These are phyloP conservation scores for Sphenostylis stenocarpa DNA, from an alignment of 306 rosid species.

Conservation along the genomic window DNA sequence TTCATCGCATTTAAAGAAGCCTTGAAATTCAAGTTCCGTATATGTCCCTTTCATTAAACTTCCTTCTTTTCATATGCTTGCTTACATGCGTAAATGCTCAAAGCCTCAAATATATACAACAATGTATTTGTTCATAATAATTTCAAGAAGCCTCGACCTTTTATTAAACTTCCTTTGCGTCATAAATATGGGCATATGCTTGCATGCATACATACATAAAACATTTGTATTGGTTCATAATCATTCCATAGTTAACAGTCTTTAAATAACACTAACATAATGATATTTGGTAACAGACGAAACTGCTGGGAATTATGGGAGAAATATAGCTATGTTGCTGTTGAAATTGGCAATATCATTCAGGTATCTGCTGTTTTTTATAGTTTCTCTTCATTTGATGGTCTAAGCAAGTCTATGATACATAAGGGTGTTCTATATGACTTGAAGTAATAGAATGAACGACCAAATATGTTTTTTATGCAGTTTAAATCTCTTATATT, in stretches of 20 bases:
- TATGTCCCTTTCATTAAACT: constrained; percentile 28
- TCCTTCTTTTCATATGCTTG: constrained; percentile 3
- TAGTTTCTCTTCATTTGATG: constrained; percentile 4
- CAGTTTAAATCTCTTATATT: neutral
- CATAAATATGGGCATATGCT: neutral
- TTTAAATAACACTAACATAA: constrained; percentile 34
- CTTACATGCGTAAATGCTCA: neutral
- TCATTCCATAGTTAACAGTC: constrained; percentile 19
- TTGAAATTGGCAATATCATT: constrained; percentile 70
- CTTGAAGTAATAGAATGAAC: too few species aligned
- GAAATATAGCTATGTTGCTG: constrained; percentile 80
- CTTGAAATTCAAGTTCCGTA: constrained; percentile 83
- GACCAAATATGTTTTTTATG: neutral
- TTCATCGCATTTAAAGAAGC: constrained; percentile 94
- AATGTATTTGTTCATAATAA: neutral
- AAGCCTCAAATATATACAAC: neutral
- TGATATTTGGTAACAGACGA: constrained; percentile 67
- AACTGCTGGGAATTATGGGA: constrained; percentile 95
- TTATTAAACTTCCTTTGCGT: constrained; percentile 1
- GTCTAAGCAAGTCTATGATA: neutral
- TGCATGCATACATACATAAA: constrained; percentile 2
- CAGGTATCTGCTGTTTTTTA: constrained; percentile 55
- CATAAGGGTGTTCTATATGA: neutral
- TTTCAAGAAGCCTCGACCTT: constrained; percentile 68
- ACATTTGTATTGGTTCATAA: neutral